Evolutionary conservation across 495 filamentous ascomycete species (phyloP), one percentile per base, ranked within the genome.

Genomic region (Podospora conica): DNA sequence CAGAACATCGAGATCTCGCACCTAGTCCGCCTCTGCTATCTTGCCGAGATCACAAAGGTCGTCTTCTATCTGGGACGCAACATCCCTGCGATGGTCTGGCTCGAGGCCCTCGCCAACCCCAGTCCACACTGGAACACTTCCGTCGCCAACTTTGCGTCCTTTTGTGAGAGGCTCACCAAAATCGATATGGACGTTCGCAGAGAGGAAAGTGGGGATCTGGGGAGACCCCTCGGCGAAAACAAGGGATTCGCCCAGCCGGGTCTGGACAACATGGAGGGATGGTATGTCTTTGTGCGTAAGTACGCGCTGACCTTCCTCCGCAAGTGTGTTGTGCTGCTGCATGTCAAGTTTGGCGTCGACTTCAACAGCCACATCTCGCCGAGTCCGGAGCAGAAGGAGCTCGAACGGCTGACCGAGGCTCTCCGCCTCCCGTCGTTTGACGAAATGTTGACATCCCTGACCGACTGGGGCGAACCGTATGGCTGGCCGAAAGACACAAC

Each of bases 271-370:
- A 67, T 80, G 67, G 76, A 75, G 65, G 73, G 70, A 48, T 78
- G 76, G 67, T 78, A 83, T 64, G 69, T 69, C 48, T 81, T 82
- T 56, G 75, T 93, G 63, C 85, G 85, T 29, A 92, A 87, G 72
- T 99, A 97, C 70, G 91, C 92, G 18, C 80, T 96, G n/a, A 81
- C 88, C 0, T 98, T 98, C 80, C 80, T 98, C 12, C 90, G 95
- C 65, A 99, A 98, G 79, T 82, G 84, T 10, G 84, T 85, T 18
- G 85, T 98, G 31, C 85, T 98, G 21, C 83, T 97, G 63, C 87
- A 97, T 71, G 91, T 96, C 57, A 90, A 91, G 63, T 91, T 90
- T 73, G 93, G 94, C 15, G 85, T 97, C 53, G 89, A 96, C 48
- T 95, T 97, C 76, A 90, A 91, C 58, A 87, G 85, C 71, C 87